Percentiles rank a stretch among this genome's conserved stretches.
phyloP scores from a whole-genome alignment of 139 green algal species.

The Zygnema circumcarinatum region DNA sequence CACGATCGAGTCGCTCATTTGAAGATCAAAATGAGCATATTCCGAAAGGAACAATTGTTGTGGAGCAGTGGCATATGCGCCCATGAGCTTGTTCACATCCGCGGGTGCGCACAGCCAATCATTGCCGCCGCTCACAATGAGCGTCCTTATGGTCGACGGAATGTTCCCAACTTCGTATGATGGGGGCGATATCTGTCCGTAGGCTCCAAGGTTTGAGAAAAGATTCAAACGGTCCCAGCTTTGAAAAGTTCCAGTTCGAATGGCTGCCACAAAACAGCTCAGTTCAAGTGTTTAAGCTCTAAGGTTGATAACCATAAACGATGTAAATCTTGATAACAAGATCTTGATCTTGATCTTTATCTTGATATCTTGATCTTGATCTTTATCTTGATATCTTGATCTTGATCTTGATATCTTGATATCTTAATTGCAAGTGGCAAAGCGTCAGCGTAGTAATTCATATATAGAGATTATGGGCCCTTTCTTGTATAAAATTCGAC shows the following conservation, averaged over 20 bases:
- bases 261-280: neutral
- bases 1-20: neutral
- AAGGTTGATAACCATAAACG: neutral
- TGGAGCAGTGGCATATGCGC: neutral
- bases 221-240: too few species aligned
- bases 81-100: neutral
- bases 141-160: neutral
- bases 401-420: neutral
- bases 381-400: neutral
- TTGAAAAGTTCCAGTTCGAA: too few species aligned
- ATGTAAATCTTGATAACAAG: too few species aligned
- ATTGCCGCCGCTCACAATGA: neutral
- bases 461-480: neutral
- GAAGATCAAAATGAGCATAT: neutral
- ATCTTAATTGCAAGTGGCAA: neutral
- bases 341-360: neutral
- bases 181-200: too few species aligned
- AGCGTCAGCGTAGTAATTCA: conserved; percentile 16
- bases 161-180: too few species aligned
- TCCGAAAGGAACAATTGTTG: neutral
- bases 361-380: neutral
- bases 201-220: too few species aligned
- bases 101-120: neutral
- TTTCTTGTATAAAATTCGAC: neutral
- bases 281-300: neutral